A percentile compares a stretch with the other conserved stretches of the same genome.
Conservation (phyloP, 2,329 filamentous ascomycete species). For the Neophaeococcomyces mojaviensis region DNA sequence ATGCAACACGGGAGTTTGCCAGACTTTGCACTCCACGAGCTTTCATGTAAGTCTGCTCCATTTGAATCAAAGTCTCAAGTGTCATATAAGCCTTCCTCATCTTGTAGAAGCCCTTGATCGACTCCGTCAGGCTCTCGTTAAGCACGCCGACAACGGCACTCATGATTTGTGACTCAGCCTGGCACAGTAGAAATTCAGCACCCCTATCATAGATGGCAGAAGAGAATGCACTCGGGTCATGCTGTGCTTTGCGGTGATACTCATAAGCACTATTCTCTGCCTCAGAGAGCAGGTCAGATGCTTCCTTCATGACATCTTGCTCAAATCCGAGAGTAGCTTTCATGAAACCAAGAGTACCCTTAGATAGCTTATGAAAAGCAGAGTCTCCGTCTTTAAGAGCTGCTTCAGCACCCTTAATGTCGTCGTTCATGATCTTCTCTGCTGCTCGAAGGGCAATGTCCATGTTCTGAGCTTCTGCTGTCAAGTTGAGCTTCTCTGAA, state of each 20-base stretch:
- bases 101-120: slow-evolving; percentile 86
- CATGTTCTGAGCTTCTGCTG: slow-evolving; percentile 48
- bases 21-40: slow-evolving; percentile 10
- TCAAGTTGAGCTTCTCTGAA: slow-evolving; percentile 49
- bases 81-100: slow-evolving; percentile 80
- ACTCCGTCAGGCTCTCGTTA: slow-evolving; percentile 88
- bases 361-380: slow-evolving; percentile 80
- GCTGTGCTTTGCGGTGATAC: slow-evolving; percentile 68
- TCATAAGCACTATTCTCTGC: slow-evolving; percentile 70
- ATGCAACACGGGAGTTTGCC: slow-evolving; percentile 14
- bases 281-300: slow-evolving; percentile 61
- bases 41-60: slow-evolving; percentile 56
- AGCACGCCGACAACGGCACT: slow-evolving; percentile 78
- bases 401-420: slow-evolving; percentile 74
- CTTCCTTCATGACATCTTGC: slow-evolving; percentile 82
- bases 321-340: slow-evolving; percentile 83
- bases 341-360: slow-evolving; percentile 76
- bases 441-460: slow-evolving; percentile 42
- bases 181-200: slow-evolving; percentile 76
- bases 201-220: slow-evolving; percentile 70
- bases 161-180: slow-evolving; percentile 83
- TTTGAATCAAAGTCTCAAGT: slow-evolving; percentile 68
- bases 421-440: slow-evolving; percentile 75
- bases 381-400: slow-evolving; percentile 66
- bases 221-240: slow-evolving; percentile 48